phyloP scores from a whole-genome alignment of 371 early-diverging fungal species.

The Blakeslea trispora region DNA sequence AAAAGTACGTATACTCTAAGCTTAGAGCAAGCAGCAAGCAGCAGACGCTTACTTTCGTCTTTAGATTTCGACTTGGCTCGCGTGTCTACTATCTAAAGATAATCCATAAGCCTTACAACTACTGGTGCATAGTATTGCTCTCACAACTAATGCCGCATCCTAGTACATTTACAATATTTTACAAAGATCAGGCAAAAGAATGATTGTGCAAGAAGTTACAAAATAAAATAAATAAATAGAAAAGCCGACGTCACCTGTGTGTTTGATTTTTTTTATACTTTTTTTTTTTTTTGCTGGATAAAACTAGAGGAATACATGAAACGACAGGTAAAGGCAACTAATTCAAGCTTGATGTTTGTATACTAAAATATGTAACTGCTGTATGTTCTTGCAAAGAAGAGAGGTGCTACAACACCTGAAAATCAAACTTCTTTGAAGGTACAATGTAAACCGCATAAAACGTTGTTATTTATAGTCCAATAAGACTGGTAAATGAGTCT shows the following conservation, averaged over 20 bases:
- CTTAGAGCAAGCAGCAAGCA: constrained; percentile 24
- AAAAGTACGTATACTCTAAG: constrained; percentile 22
- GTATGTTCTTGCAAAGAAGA: too few relatives aligned
- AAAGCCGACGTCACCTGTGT: constrained; percentile 5
- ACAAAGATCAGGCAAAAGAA: constrained; percentile 9
- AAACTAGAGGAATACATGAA: too few relatives aligned
- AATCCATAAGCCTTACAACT: constrained; percentile 23
- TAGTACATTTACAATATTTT: constrained; percentile 10
- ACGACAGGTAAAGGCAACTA: too few relatives aligned
- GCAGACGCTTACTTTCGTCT: constrained; percentile 24
- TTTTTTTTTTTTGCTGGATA: neutral
- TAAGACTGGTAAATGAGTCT: too few relatives aligned
- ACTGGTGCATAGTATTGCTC: constrained; percentile 19
- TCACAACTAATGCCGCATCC: constrained; percentile 5
- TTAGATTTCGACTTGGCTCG: constrained; percentile 23
- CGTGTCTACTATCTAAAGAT: constrained; percentile 21
- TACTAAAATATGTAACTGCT: too few relatives aligned
- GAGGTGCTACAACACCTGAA: too few relatives aligned
- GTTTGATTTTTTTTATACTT: neutral
- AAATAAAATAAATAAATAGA: neutral
- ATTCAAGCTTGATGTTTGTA: too few relatives aligned
- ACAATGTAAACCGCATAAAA: too few relatives aligned
- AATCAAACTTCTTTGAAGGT: too few relatives aligned
- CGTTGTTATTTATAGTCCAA: too few relatives aligned
- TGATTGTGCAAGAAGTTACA: too few relatives aligned